A percentile compares a stretch with the other conserved stretches of the same genome.
These are phyloP conservation scores for Exophiala mesophila DNA, from an alignment of 2,329 filamentous ascomycete species.

Conservation along the genomic window DNA sequence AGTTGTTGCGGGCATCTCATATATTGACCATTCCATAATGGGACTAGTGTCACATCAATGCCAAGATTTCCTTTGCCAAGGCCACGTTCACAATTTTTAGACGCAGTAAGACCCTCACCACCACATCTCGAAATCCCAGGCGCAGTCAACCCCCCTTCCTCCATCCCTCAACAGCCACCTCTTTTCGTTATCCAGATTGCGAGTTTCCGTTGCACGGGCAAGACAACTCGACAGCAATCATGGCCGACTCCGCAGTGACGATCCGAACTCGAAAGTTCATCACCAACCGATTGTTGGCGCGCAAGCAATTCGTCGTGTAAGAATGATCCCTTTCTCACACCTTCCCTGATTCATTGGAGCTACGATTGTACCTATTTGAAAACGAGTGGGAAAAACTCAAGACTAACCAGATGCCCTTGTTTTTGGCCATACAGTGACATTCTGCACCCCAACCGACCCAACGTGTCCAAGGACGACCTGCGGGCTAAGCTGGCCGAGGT, in stretches of 20 bases:
- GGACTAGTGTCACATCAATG: conserved; percentile 10
- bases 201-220: conserved; percentile 4
- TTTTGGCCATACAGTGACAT: conserved; percentile 89
- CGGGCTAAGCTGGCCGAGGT: conserved; percentile 87
- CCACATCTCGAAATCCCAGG: conserved; percentile 6
- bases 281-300: conserved; percentile 96
- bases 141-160: conserved; percentile 6
- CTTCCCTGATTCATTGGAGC: no score
- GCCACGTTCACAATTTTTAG: conserved; percentile 19
- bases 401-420: no score
- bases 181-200: conserved; percentile 11
- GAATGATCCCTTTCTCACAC: no score
- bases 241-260: conserved; percentile 78
- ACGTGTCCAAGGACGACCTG: conserved; percentile 99
- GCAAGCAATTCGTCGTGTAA: conserved; percentile 99
- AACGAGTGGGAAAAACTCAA: no score
- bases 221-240: conserved; percentile 52
- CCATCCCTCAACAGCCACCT: not conserved
- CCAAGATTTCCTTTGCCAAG: conserved; percentile 23
- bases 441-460: conserved; percentile 96
- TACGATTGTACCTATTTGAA: no score
- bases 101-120: conserved; percentile 5
- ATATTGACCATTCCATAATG: conserved; percentile 2
- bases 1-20: no score
- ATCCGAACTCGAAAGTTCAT: conserved; percentile 99